Evolutionary conservation across 768 basidiomycete genomes (phyloP).

Genomic region (Boletus huronensis): DNA sequence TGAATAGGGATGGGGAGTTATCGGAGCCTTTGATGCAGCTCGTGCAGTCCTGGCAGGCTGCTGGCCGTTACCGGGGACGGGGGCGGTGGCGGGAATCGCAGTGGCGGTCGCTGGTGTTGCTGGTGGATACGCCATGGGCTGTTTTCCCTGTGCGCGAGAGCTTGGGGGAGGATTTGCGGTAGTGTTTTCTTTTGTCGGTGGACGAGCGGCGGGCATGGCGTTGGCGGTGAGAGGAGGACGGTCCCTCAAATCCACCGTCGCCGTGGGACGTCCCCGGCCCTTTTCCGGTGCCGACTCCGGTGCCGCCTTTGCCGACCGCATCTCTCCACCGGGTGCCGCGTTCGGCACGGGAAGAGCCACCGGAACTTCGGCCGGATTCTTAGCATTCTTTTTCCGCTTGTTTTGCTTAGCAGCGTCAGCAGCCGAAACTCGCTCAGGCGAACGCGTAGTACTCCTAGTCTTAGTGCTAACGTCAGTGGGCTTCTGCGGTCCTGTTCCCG

Average conservation of each 20-base stretch:
- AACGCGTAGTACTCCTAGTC: slow-evolving; percentile 27
- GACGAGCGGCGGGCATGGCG: slow-evolving; percentile 41
- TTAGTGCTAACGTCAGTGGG: slow-evolving; percentile 23
- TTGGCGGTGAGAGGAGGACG: slow-evolving; percentile 37
- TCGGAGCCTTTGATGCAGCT: slow-evolving; percentile 57
- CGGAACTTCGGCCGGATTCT: slow-evolving; percentile 23
- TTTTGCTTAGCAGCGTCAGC: slow-evolving; percentile 21
- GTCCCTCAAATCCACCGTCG: slow-evolving; percentile 35
- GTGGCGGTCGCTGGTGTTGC: slow-evolving; percentile 21
- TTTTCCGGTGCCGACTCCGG: slow-evolving; percentile 34
- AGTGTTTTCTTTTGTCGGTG: slow-evolving; percentile 37
- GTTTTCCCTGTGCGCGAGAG: slow-evolving; percentile 87
- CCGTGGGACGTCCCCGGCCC: slow-evolving; percentile 31
- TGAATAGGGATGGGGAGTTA: slow-evolving; percentile 46
- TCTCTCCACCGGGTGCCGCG: slow-evolving; percentile 22
- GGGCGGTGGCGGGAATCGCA: slow-evolving; percentile 35
- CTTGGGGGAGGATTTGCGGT: slow-evolving; percentile 51
- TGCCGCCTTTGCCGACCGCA: slow-evolving; percentile 28
- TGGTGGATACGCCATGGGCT: slow-evolving; percentile 74
- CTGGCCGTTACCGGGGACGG: slow-evolving; percentile 29
- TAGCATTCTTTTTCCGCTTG: slow-evolving; percentile 43
- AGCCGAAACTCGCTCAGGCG: slow-evolving; percentile 19
- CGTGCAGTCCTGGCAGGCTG: slow-evolving; percentile 40
- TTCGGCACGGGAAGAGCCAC: slow-evolving; percentile 28
- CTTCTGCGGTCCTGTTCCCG: slow-evolving; percentile 5